Evolutionary conservation across 1,139 yeast species (phyloP), one percentile per base, ranked within the genome.

Genomic region (Eremothecium coryli): DNA sequence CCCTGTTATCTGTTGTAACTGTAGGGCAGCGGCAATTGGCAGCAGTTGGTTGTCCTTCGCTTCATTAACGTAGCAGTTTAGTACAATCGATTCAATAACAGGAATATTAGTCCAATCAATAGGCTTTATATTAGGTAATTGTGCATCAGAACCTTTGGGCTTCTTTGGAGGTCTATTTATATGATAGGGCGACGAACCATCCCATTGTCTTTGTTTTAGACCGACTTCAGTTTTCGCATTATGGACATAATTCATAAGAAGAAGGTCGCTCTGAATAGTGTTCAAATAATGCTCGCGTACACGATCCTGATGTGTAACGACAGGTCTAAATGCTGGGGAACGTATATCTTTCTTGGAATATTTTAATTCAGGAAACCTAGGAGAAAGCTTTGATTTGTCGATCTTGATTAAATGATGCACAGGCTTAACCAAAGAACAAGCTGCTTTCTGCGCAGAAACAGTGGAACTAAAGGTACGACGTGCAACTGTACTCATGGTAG

Each of bases 1-100:
- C 44, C 95, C 95, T 22, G 98, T 88, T 52, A 93, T 82, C 58
- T 90, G 97, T 46, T 93, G 93, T 38, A 93, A 59, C 59, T 84
- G 93, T 42, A 85, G 68, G 43, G 77, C 68, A 12, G 94, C 85
- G 23, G 90, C 72, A 39, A 88, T 73, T 32, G 86, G 84, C 42
- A 77, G 68, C 64, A 86, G 78, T 30, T 76, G 70, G 49, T 80
- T 77, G 41, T 73, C 77, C 47, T 75, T 73, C 9, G 95, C 90
- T 34, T 76, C 76, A 45, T 74, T 76, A 36, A 76, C 88, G 54
- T 75, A 88, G 47, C 93, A 73, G 58, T 84, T 85, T 48, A 93
- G 62, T 28, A 73, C 68, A 31, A 90, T 70, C 10, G 73, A 68
- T 37, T 71, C 68, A 35, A 93, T 63, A 39, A 66, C 68, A 1